Percentiles rank a stretch among this genome's conserved stretches.
phyloP scores from a whole-genome alignment of 1,139 yeast species.

The Sugiyamaella sp. region DNA sequence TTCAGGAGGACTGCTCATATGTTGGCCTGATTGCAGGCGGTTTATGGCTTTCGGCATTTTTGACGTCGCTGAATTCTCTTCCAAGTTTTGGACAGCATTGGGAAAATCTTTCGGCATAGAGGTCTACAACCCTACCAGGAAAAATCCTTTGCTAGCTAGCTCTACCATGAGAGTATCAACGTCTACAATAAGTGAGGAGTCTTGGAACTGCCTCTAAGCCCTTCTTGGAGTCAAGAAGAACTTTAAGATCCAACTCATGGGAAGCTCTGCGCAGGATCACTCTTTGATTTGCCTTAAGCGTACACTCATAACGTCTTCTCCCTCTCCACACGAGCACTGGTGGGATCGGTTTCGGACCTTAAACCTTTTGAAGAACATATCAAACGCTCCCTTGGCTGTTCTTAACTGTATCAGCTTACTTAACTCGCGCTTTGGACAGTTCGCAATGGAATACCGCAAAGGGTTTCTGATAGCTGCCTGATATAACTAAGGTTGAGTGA shows the following conservation, averaged over 20 bases:
- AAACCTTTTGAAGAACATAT: neutral
- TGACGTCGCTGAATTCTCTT: no score
- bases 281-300: neutral
- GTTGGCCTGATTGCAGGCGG: no score
- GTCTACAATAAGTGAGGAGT: no score
- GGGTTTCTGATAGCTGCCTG: neutral
- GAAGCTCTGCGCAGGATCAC: neutral
- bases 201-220: no score
- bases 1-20: no score
- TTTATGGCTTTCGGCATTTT: no score
- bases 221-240: neutral
- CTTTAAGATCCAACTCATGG: neutral
- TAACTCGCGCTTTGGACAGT: neutral
- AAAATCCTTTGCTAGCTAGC: no score
- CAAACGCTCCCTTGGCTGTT: neutral
- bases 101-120: no score
- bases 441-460: neutral
- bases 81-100: no score
- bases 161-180: no score
- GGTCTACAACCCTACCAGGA: no score
- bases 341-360: neutral
- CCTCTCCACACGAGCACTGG: neutral
- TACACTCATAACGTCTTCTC: neutral
- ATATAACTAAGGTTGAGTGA: neutral
- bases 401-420: neutral